These are phyloP conservation scores for Penicillium dipodomyicola DNA, from an alignment of 495 filamentous ascomycete genomes.

Conservation along the genomic window DNA sequence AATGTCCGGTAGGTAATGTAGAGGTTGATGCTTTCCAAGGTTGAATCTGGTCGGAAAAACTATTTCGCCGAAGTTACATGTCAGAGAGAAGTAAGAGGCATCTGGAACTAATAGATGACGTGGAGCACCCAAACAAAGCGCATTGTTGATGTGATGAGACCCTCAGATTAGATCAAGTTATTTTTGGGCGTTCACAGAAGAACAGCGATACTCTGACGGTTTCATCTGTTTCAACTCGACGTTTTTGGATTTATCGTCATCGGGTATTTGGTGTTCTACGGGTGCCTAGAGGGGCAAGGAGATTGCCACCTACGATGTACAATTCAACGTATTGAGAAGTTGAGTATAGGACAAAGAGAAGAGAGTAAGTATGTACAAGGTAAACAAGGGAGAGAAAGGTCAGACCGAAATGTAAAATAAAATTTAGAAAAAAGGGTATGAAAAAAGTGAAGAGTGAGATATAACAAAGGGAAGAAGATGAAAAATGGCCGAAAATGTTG, in stretches of 20 bases:
- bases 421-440: neutral
- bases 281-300: constrained; percentile 3
- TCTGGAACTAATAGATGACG: neutral
- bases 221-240: constrained; percentile 35
- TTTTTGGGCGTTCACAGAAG: constrained; percentile 47
- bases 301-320: constrained; percentile 1
- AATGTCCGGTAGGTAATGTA: neutral
- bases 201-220: constrained; percentile 44
- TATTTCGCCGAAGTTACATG: constrained; percentile 17
- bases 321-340: neutral
- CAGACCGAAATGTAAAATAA: constrained; percentile 2
- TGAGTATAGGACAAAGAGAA: constrained; percentile 8
- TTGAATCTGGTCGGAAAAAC: constrained; percentile 25
- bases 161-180: constrained; percentile 62
- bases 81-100: neutral
- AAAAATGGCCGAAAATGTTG: constrained; percentile 22
- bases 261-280: constrained; percentile 4
- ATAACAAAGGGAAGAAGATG: constrained; percentile 9
- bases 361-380: neutral
- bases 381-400: neutral
- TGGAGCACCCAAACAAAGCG: neutral
- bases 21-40: constrained; percentile 7
- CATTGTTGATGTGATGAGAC: constrained; percentile 2
- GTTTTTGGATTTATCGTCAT: constrained; percentile 46
- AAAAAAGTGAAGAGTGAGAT: neutral